Percentiles rank a stretch among this genome's conserved stretches.
Evolutionary conservation across 805 yeast species (phyloP).

Genomic region (Wickerhamomyces chambardii): DNA sequence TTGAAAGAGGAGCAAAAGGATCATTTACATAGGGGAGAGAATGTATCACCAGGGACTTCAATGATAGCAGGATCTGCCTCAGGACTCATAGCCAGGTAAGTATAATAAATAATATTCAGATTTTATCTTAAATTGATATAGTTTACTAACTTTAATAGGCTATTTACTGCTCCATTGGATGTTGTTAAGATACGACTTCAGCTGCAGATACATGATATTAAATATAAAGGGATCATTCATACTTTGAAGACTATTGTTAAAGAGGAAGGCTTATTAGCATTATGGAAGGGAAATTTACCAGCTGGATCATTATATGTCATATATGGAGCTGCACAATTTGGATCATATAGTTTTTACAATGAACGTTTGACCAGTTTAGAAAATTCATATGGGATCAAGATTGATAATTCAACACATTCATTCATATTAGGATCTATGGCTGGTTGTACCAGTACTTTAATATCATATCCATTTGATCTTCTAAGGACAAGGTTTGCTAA

Average conservation of each 20-base stretch:
- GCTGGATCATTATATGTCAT: slow-evolving; percentile 80
- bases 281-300: slow-evolving; percentile 97
- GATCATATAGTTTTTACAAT: slow-evolving; percentile 55
- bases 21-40: slow-evolving; percentile 40
- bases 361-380: slow-evolving; percentile 26
- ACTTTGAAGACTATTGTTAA: slow-evolving; percentile 34
- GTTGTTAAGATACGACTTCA: slow-evolving; percentile 72
- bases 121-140: too few species aligned
- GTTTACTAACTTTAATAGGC: too few species aligned
- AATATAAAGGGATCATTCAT: slow-evolving; percentile 25
- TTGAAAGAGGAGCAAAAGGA: slow-evolving; percentile 21
- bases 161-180: slow-evolving; percentile 70
- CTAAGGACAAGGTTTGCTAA: slow-evolving; percentile 82
- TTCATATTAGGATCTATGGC: slow-evolving; percentile 65
- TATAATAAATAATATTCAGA: too few species aligned
- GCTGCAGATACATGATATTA: slow-evolving; percentile 29
- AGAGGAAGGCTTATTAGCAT: slow-evolving; percentile 62
- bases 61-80: slow-evolving; percentile 64
- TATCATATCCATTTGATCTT: slow-evolving; percentile 88
- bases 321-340: slow-evolving; percentile 83
- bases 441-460: slow-evolving; percentile 63
- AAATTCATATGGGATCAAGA: slow-evolving; percentile 2
- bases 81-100: slow-evolving; percentile 26
- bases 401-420: slow-evolving; percentile 22
- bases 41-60: slow-evolving; percentile 43